Conservation (phyloP, 306 rosid species). For the Cicer arietinum region DNA sequence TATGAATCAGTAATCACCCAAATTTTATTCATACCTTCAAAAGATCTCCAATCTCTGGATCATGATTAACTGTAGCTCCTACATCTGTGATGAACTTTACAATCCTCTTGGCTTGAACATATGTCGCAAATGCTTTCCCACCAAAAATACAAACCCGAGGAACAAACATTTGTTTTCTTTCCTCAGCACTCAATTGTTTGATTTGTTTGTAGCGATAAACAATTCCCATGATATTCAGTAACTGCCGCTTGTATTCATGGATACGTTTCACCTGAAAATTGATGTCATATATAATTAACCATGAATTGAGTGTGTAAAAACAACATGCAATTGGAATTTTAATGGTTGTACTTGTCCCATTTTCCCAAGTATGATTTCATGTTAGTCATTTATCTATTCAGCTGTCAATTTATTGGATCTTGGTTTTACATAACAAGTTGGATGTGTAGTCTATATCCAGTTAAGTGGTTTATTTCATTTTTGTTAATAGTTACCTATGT, state of each 20-base stretch:
- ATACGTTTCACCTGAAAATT: constrained; percentile 92
- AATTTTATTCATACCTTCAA: constrained; percentile 68
- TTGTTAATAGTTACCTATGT: too few species aligned
- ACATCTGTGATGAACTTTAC: constrained; percentile 95
- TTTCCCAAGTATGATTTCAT: constrained; percentile 13
- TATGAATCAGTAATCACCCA: background rate
- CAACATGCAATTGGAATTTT: constrained; percentile 19
- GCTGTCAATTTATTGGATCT: background rate
- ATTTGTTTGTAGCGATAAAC: constrained; percentile 93
- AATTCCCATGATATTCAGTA: constrained; percentile 84
- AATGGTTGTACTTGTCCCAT: background rate
- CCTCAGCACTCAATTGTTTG: constrained; percentile 80
- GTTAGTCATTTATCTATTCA: background rate
- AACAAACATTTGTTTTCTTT: constrained; percentile 68
- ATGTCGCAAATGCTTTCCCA: constrained; percentile 96
- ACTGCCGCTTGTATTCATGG: constrained; percentile 93
- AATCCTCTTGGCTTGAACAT: constrained; percentile 96
- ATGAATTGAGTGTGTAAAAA: constrained; percentile 20
- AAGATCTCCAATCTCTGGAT: constrained; percentile 88
- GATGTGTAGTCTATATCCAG: background rate
- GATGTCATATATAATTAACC: constrained; percentile 20
- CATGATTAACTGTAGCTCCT: constrained; percentile 73
- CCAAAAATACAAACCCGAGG: constrained; percentile 96
- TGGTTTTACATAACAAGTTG: background rate
- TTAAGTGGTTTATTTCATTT: too few species aligned